A percentile compares a stretch with the other conserved stretches of the same genome.
These are phyloP conservation scores for Purpureocillium takamizusanense DNA, from an alignment of 2,329 filamentous ascomycete genomes.

Conservation along the genomic window DNA sequence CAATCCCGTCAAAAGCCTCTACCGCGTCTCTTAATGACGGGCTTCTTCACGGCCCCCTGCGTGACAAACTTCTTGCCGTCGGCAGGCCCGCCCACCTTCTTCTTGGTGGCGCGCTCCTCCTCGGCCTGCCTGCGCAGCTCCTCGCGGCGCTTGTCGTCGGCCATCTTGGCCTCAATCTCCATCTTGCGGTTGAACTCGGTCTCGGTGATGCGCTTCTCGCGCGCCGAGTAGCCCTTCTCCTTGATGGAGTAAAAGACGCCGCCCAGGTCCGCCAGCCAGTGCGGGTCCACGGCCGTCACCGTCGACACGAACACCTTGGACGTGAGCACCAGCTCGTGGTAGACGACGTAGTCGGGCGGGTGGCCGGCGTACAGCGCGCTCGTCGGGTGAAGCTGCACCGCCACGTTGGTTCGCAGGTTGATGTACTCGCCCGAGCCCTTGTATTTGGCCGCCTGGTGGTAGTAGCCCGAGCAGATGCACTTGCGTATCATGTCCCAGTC, in stretches of 20 bases:
- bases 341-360: conserved; percentile 92
- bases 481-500: conserved; percentile 95
- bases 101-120: conserved; percentile 31
- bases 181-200: conserved; percentile 87
- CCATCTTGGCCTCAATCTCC: conserved; percentile 91
- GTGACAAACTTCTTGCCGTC: conserved; percentile 48
- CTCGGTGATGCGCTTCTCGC: conserved; percentile 80
- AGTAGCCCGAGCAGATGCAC: conserved; percentile 96
- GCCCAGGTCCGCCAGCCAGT: conserved; percentile 93
- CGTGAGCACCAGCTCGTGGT: conserved; percentile 95
- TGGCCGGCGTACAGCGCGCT: conserved; percentile 91
- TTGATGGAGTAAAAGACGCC: conserved; percentile 97
- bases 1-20: conserved; percentile 42
- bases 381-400: conserved; percentile 89
- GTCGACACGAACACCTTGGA: conserved; percentile 98
- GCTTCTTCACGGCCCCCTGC: conserved; percentile 55
- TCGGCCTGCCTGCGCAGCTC: conserved; percentile 46
- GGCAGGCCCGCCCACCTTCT: conserved; percentile 18
- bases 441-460: conserved; percentile 92
- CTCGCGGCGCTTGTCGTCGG: conserved; percentile 66
- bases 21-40: conserved; percentile 45
- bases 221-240: conserved; percentile 88
- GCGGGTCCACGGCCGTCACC: conserved; percentile 90
- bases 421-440: conserved; percentile 97
- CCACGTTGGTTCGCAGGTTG: conserved; percentile 89